Base-by-base conservation (phyloP, 2,329 filamentous ascomycete species). In the Colletotrichum sp. region DNA sequence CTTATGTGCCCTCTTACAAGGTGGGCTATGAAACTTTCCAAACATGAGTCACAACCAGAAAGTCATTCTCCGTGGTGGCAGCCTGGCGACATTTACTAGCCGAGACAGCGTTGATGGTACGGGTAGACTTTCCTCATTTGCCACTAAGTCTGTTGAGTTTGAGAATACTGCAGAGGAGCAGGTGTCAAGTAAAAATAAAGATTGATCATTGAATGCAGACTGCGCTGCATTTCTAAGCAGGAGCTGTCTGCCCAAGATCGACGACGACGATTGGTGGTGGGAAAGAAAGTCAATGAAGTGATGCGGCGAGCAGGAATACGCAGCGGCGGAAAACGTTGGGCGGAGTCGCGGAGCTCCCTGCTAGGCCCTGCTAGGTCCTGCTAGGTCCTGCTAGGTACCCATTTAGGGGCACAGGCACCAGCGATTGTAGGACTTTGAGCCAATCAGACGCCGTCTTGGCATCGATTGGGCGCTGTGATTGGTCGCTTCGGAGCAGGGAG, bases 291-390 rank as follows among this genome's bases (percentile, higher is more conserved):
- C 6, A n/a, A 4, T n/a, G 15, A n/a, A 49, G 19, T 13, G n/a
- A 49, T 49, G 44, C n/a, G 0, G 44, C 32, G 30, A 15, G 29
- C 13, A 30, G 70, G 57, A 74, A 69, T 73, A 74, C 74, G 74
- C 74, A 6, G 70, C 74, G 30, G 74, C 74, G 74, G 16, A 76
- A 75, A 75, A 71, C 68, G 13, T 39, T 39, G n/a, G 30, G 61
- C 30, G 61, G 61, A 64, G 22, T 39, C 32, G 25, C 11, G 15
- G 29, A 34, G 22, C n/a, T 62, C 59, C 59, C 27, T 59, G 55
- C 55, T 59, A 49, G 44, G 6, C 44, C 11, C 44, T 5, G 22
- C 13, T 55, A 44, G 39, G 39, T 4, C n/a, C n/a, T n/a, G n/a
- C n/a, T n/a, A n/a, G n/a, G n/a, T 16, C 16, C 16, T 22, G 39